These are phyloP conservation scores for Achaetomium macrosporum DNA, from an alignment of 2,329 filamentous ascomycete species.

Conservation along the genomic window DNA sequence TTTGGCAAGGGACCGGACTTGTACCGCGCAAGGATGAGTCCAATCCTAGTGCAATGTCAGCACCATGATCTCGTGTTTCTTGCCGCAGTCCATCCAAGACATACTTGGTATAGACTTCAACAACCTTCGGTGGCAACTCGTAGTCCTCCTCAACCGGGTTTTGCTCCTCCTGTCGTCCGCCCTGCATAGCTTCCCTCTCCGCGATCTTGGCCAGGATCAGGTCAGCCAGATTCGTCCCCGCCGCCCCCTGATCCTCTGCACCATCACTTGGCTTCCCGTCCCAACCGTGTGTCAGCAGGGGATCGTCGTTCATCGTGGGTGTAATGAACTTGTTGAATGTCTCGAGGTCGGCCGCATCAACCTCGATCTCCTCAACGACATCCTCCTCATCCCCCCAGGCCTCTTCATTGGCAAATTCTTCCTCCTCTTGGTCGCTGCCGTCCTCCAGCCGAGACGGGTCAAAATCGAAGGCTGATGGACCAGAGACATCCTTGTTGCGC, in stretches of 20 bases:
- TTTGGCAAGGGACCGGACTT: constrained; percentile 96
- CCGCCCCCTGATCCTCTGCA: constrained; percentile 42
- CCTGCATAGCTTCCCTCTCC: constrained; percentile 63
- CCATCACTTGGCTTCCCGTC: constrained; percentile 37
- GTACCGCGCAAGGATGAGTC: constrained; percentile 82
- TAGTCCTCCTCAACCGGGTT: constrained; percentile 66
- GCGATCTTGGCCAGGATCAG: constrained; percentile 93
- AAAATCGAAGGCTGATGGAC: constrained; percentile 68
- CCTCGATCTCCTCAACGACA: constrained; percentile 64
- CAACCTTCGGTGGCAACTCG: constrained; percentile 82
- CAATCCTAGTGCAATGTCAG: constrained; percentile 52
- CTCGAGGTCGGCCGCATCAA: constrained; percentile 83
- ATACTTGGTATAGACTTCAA: constrained; percentile 89
- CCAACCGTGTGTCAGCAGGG: constrained; percentile 64
- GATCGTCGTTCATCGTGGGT: constrained; percentile 61
- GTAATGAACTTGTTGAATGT: constrained; percentile 88
- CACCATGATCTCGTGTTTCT: constrained; percentile 5
- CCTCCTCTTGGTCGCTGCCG: constrained; percentile 41
- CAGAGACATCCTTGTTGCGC: constrained; percentile 32
- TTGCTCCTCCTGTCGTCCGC: constrained; percentile 12
- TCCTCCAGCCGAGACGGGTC: constrained; percentile 62
- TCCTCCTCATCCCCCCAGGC: constrained; percentile 78
- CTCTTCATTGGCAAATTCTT: constrained; percentile 50
- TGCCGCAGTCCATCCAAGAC: constrained; percentile 23
- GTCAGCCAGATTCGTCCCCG: constrained; percentile 77